Evolutionary conservation across 352 stramenopile genomes (phyloP), one percentile per base, ranked within the genome.

Genomic region (Pythium monospermum): DNA sequence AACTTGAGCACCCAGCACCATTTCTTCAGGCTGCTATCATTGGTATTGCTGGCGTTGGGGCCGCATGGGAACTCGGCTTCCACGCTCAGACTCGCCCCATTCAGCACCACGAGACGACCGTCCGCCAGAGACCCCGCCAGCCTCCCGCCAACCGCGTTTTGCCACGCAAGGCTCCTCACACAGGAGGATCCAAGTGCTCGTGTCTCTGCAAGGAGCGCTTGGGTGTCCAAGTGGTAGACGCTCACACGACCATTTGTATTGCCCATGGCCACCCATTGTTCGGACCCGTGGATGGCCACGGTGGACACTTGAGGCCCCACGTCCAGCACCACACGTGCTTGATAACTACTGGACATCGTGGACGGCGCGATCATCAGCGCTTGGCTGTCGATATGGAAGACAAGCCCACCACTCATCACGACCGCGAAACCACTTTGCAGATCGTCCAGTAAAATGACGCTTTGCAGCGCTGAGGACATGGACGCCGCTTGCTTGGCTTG

Each of bases 1-100:
- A 88, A 93, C 47, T 69, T 73, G 1, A 90, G 41, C 7, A 51
- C 48, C 5, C 58, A 74, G 33, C 74, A 86, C 74, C 70, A 85
- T 32, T 77, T 85, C 11, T 65, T 59, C 3, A 53, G 45, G 15
- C 36, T 40, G n/a, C 42, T 37, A 11, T 56, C 32, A 16, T 27
- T 8, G 30, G 8, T 35, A 35, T 32, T 55, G 15, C 38, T 53
- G 2, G 18, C 11, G 12, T 33, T 62, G 13, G 36, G 28, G 15
- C 56, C 64, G 8, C 64, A 69, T 7, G 35, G 28, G 23, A 80
- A 74, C 1, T 60, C 49, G 4, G 57, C 27, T 16, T 64, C 21
- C 1, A 47, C 27, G 10, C 44, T 33, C 3, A 79, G 38, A 7
- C 61, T 71, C 1, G 42, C 35, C 0, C 58, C 61, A n/a, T 80